phyloP scores from a whole-genome alignment of 2,329 filamentous ascomycete genomes.

The Sphaerulina musiva region DNA sequence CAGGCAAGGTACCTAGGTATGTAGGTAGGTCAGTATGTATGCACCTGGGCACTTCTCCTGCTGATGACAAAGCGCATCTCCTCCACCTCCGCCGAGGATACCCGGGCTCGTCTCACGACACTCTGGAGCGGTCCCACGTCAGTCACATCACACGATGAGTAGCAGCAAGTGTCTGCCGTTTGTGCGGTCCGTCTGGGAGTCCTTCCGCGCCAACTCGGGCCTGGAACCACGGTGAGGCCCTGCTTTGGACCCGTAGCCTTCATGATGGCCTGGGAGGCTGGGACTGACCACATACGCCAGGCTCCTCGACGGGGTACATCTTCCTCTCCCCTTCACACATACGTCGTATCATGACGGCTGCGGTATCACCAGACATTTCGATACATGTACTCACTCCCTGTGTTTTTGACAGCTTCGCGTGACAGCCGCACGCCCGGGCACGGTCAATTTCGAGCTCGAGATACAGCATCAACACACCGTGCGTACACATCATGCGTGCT shows the following conservation, averaged over 20 bases:
- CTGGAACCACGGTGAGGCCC: constrained; percentile 69
- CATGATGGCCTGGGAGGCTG: background rate
- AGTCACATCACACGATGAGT: constrained; percentile 16
- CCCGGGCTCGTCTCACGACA: background rate
- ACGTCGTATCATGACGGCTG: too few relatives aligned
- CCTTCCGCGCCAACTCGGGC: constrained; percentile 78
- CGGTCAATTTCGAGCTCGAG: constrained; percentile 68
- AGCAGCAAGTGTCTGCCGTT: constrained; percentile 25
- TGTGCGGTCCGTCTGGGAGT: constrained; percentile 38
- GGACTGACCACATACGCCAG: constrained; percentile 24
- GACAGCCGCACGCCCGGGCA: constrained; percentile 57
- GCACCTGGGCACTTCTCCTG: too few relatives aligned
- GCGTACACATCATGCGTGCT: constrained; percentile 21
- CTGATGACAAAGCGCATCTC: background rate
- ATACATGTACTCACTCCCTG: background rate
- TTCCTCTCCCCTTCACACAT: background rate
- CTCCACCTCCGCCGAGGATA: background rate
- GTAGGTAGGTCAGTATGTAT: too few relatives aligned
- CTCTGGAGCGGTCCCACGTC: background rate
- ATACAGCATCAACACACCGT: constrained; percentile 71
- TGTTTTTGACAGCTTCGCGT: constrained; percentile 54
- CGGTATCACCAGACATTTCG: background rate
- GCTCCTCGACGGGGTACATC: constrained; percentile 34
- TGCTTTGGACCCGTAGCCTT: too few relatives aligned
- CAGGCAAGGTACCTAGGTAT: too few relatives aligned